phyloP scores from a whole-genome alignment of 1,139 yeast genomes.

The Saccharomycopsis crataegensis region DNA sequence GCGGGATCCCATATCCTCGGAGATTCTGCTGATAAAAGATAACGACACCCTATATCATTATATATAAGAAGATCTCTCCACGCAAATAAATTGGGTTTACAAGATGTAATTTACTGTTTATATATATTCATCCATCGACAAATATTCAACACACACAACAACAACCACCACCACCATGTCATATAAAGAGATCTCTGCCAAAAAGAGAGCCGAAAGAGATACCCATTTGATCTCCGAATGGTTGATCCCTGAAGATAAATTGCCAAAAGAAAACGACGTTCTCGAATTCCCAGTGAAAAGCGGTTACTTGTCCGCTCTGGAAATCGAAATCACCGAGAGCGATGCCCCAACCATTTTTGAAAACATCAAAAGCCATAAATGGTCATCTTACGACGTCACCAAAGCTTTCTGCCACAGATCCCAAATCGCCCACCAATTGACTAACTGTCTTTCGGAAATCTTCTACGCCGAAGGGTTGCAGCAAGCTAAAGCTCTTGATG shows the following conservation, averaged over 20 bases:
- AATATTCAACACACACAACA: too few species aligned
- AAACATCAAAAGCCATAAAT: conserved; percentile 26
- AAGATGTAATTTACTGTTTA: too few species aligned
- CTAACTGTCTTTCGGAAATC: conserved; percentile 35
- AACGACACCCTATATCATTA: too few species aligned
- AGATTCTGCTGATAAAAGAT: too few species aligned
- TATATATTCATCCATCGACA: too few species aligned
- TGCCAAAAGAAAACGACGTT: conserved; percentile 35
- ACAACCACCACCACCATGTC: background rate
- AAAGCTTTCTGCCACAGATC: conserved; percentile 36
- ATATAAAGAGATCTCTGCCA: conserved; percentile 32
- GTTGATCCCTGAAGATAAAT: conserved; percentile 32
- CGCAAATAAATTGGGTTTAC: too few species aligned
- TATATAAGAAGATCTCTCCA: too few species aligned
- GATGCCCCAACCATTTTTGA: conserved; percentile 26
- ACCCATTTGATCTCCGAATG: conserved; percentile 34
- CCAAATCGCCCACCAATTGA: conserved; percentile 40
- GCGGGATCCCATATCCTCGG: too few species aligned
- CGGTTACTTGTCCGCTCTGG: conserved; percentile 27
- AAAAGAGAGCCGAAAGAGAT: conserved; percentile 33
- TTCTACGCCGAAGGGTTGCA: conserved; percentile 33
- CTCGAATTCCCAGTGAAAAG: conserved; percentile 30
- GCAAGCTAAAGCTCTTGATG: conserved; percentile 42
- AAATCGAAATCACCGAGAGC: conserved; percentile 33
- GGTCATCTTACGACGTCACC: conserved; percentile 27